A percentile compares a stretch with the other conserved stretches of the same genome.
Evolutionary conservation across 2,329 filamentous ascomycete genomes (phyloP).

Genomic region (Colletotrichum sp.): DNA sequence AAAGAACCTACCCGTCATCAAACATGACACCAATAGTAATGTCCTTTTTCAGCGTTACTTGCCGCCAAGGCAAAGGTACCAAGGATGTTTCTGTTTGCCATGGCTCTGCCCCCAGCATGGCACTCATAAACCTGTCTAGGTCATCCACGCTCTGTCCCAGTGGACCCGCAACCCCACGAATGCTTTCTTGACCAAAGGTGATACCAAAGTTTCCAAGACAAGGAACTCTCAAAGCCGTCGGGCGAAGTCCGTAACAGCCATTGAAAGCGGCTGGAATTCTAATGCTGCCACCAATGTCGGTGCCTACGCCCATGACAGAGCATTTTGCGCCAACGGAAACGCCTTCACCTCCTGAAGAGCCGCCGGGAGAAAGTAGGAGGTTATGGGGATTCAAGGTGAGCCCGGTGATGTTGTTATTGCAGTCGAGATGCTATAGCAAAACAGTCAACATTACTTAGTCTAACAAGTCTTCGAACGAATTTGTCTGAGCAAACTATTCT

Average conservation of each 20-base stretch:
- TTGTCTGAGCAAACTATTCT: too few species aligned
- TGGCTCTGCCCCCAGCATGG: slow-evolving; percentile 55
- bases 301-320: slow-evolving; percentile 49
- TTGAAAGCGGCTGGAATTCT: slow-evolving; percentile 57
- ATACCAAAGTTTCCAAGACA: slow-evolving; percentile 57
- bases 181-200: slow-evolving; percentile 68
- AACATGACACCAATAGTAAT: slow-evolving; percentile 67
- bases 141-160: slow-evolving; percentile 53
- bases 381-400: slow-evolving; percentile 50
- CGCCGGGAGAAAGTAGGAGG: slow-evolving; percentile 63
- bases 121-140: slow-evolving; percentile 57
- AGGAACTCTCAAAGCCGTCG: slow-evolving; percentile 64
- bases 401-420: background rate
- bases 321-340: slow-evolving; percentile 65
- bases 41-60: slow-evolving; percentile 33
- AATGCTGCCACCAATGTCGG: background rate
- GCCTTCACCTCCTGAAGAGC: slow-evolving; percentile 70
- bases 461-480: rapidly evolving
- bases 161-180: slow-evolving; percentile 61
- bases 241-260: slow-evolving; percentile 60
- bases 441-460: rapidly evolving
- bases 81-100: slow-evolving; percentile 63
- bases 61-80: slow-evolving; percentile 62
- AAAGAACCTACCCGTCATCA: slow-evolving; percentile 58
- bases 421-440: background rate